Evolutionary conservation across 2,329 filamentous ascomycete species (phyloP), one percentile per base, ranked within the genome.

Genomic region (Xylariaceae sp.): DNA sequence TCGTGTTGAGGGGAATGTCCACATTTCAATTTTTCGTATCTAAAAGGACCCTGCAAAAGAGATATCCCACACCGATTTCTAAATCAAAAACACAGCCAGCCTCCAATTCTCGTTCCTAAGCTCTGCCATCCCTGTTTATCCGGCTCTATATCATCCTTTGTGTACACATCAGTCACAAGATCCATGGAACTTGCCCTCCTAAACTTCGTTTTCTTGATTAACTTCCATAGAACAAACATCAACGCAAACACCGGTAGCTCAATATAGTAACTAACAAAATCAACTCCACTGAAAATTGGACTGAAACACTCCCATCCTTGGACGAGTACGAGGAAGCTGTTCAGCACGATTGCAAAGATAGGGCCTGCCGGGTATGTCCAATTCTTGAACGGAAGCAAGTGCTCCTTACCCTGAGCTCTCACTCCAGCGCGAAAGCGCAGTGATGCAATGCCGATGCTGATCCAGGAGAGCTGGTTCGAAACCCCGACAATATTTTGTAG

Each of bases 401-500:
- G 81, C 7, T 84, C 82, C 47, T 85, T 80, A n/a, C 80, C 81
- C 61, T 89, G 86, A 1, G 72, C 67, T 45, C 76, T 75, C 51
- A 89, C 72, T 3, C 77, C 86, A 2, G 76, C 72, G 21, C 86
- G 83, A 75, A 89, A 89, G 21, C 86, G 83, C n/a, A 89, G 72
- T 0, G 84, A 88, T 0, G 86, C 81, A 51, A 88, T 75, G 6
- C 84, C 81, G 56, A 89, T 89, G 53, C 82, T 78, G 62, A 84
- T 81, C 85, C 86, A 89, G 48, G 83, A 83, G 3, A 89, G 73
- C 71, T 88, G 86, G 68, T 88, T 88, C 0, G 85, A 87, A 0
- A 89, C 86, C 10, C 85, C 85, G 52, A 89, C 84, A 44, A 89
- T 80, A 55, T 88, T 87, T 66, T 88, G 85, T 18, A 88, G 71